Conservation (phyloP, 352 stramenopile species). For the Phytophthora lateralis region DNA sequence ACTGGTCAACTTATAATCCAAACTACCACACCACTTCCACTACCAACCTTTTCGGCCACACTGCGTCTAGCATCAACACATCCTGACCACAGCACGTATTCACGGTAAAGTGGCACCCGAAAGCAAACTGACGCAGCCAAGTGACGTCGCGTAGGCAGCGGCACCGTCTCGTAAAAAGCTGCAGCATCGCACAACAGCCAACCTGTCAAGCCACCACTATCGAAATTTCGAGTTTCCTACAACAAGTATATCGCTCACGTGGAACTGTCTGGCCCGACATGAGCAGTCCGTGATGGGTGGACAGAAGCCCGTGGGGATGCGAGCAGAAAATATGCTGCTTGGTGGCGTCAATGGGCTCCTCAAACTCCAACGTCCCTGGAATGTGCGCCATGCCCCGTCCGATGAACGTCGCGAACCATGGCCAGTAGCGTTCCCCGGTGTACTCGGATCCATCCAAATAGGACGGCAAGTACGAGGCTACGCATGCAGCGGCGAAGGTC, state of each 20-base stretch:
- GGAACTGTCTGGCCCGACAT: slow-evolving; percentile 64
- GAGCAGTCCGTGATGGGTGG: slow-evolving; percentile 68
- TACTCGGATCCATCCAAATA: slow-evolving; percentile 64
- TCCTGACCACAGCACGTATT: slow-evolving; percentile 79
- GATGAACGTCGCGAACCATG: slow-evolving; percentile 53
- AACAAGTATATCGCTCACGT: slow-evolving; percentile 32
- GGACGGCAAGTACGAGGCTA: slow-evolving; percentile 58
- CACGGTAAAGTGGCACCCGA: slow-evolving; percentile 73
- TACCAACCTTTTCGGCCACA: slow-evolving; percentile 59
- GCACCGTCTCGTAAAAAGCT: slow-evolving; percentile 78
- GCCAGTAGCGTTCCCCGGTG: slow-evolving; percentile 64
- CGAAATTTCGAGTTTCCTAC: not conserved
- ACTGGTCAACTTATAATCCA: slow-evolving; percentile 6
- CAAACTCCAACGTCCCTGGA: slow-evolving; percentile 69
- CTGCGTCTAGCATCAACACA: slow-evolving; percentile 73
- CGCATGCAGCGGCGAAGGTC: slow-evolving; percentile 27
- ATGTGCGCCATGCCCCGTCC: slow-evolving; percentile 41
- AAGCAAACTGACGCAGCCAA: slow-evolving; percentile 82
- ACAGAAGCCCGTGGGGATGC: slow-evolving; percentile 79
- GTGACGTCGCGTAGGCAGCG: slow-evolving; percentile 64
- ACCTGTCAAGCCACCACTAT: not conserved
- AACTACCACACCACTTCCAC: not conserved
- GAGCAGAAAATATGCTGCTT: slow-evolving; percentile 84
- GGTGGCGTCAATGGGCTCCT: slow-evolving; percentile 57
- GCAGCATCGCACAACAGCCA: not conserved